phyloP scores from a whole-genome alignment of 2,329 filamentous ascomycete genomes.

The Neofusicoccum ribis region DNA sequence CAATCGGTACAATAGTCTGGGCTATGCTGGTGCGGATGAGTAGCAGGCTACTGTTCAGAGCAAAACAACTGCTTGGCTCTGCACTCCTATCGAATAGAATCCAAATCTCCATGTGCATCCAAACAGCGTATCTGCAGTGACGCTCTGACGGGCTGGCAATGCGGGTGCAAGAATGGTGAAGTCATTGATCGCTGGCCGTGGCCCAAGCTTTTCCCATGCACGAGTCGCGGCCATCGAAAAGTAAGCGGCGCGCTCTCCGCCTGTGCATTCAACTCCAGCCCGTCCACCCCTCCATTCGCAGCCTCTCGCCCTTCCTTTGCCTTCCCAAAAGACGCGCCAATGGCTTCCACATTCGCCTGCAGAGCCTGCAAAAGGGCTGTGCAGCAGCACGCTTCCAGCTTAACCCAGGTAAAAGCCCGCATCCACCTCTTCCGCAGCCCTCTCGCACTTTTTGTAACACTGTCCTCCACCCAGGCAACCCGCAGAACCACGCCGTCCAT shows the following conservation, averaged over 20 bases:
- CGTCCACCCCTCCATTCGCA: constrained; percentile 11
- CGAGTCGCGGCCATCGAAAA: constrained; percentile 24
- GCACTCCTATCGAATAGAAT: too few relatives aligned
- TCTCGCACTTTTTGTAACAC: not conserved
- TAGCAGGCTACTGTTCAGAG: not conserved
- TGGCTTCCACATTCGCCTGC: constrained; percentile 40
- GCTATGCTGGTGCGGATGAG: not conserved
- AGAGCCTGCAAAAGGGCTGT: constrained; percentile 36
- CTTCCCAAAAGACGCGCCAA: constrained; percentile 21
- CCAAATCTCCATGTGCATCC: too few relatives aligned
- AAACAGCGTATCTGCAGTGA: too few relatives aligned
- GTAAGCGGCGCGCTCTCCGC: constrained; percentile 16
- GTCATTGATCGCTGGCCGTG: constrained; percentile 32
- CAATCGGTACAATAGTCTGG: constrained; percentile 1
- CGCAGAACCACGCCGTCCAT: constrained; percentile 20
- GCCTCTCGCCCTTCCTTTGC: not conserved
- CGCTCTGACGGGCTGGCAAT: too few relatives aligned
- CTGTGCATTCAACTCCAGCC: not conserved
- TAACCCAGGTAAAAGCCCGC: constrained; percentile 20
- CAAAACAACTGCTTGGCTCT: too few relatives aligned
- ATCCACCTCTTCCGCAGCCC: constrained; percentile 9
- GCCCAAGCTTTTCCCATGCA: constrained; percentile 32
- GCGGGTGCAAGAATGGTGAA: constrained; percentile 27
- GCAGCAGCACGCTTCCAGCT: constrained; percentile 8
- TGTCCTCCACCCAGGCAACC: constrained; percentile 19